These are phyloP conservation scores for Ochetophila trinervis DNA, from an alignment of 306 rosid genomes.

Conservation along the genomic window DNA sequence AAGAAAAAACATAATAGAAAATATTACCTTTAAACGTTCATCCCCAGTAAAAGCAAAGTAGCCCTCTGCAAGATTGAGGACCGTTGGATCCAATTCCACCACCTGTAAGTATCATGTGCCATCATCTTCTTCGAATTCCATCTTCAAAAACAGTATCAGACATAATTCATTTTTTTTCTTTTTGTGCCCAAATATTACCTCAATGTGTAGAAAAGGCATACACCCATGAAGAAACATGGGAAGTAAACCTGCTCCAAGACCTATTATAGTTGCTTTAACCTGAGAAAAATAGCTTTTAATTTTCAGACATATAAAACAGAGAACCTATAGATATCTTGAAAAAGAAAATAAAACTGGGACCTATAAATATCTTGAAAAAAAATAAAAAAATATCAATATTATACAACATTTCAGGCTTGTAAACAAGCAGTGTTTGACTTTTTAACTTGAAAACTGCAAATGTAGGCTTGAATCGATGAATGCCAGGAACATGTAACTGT, in stretches of 20 bases:
- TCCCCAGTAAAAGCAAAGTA: constrained; percentile 72
- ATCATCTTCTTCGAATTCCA: not conserved
- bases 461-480: not conserved
- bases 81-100: constrained; percentile 78
- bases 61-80: constrained; percentile 67
- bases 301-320: constrained; percentile 22
- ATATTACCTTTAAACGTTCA: constrained; percentile 61
- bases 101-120: constrained; percentile 38
- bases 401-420: not conserved
- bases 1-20: not conserved
- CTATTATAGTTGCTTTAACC: constrained; percentile 76
- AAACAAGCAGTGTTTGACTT: not conserved
- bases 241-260: constrained; percentile 98
- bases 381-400: not conserved
- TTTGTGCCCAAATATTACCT: constrained; percentile 44
- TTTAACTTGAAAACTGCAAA: not conserved
- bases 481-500: not conserved
- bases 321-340: not conserved
- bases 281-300: constrained; percentile 36
- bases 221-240: constrained; percentile 91
- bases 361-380: too few species aligned
- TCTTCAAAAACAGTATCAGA: not conserved
- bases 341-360: not conserved
- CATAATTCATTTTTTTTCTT: not conserved
- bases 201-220: constrained; percentile 63